Evolutionary conservation across 805 yeast species (phyloP).

Genomic region (Blastobotrys americana): DNA sequence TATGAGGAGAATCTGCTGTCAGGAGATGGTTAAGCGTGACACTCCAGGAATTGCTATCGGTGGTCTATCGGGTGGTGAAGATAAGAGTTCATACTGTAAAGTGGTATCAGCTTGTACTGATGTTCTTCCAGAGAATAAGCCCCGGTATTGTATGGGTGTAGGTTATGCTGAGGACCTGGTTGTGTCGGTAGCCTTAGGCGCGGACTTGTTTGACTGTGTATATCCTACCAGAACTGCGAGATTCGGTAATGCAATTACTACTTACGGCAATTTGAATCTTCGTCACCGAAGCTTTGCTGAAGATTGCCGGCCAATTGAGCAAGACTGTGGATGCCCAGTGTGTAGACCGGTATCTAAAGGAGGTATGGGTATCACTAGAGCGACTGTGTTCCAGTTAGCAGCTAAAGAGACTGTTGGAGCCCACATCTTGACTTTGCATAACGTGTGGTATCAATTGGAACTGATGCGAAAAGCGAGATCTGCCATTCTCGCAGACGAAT

Average conservation of each 20-base stretch:
- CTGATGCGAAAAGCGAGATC: slow-evolving; percentile 35
- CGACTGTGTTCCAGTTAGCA: slow-evolving; percentile 32
- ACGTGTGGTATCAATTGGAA: slow-evolving; percentile 37
- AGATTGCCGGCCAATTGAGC: slow-evolving; percentile 34
- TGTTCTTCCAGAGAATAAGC: slow-evolving; percentile 35
- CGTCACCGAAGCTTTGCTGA: slow-evolving; percentile 31
- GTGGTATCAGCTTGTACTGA: slow-evolving; percentile 37
- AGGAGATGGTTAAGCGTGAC: slow-evolving; percentile 37
- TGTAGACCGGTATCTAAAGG: slow-evolving; percentile 30
- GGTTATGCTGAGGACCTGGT: slow-evolving; percentile 43
- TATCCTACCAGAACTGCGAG: slow-evolving; percentile 40
- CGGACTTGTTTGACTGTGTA: slow-evolving; percentile 41
- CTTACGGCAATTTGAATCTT: slow-evolving; percentile 32
- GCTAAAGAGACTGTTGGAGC: slow-evolving; percentile 40
- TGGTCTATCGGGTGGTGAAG: slow-evolving; percentile 43
- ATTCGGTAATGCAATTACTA: slow-evolving; percentile 40
- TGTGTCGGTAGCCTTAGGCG: slow-evolving; percentile 41
- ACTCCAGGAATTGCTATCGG: slow-evolving; percentile 44
- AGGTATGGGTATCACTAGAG: slow-evolving; percentile 34
- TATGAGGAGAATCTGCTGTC: slow-evolving; percentile 34
- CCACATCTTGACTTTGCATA: slow-evolving; percentile 38
- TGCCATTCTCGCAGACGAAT: slow-evolving; percentile 34
- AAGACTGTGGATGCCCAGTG: slow-evolving; percentile 36
- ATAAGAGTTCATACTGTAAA: slow-evolving; percentile 34
- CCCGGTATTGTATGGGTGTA: slow-evolving; percentile 42